Evolutionary conservation across 2,329 filamentous ascomycete genomes (phyloP), one percentile per base, ranked within the genome.

Genomic region (Setomelanomma holmii): DNA sequence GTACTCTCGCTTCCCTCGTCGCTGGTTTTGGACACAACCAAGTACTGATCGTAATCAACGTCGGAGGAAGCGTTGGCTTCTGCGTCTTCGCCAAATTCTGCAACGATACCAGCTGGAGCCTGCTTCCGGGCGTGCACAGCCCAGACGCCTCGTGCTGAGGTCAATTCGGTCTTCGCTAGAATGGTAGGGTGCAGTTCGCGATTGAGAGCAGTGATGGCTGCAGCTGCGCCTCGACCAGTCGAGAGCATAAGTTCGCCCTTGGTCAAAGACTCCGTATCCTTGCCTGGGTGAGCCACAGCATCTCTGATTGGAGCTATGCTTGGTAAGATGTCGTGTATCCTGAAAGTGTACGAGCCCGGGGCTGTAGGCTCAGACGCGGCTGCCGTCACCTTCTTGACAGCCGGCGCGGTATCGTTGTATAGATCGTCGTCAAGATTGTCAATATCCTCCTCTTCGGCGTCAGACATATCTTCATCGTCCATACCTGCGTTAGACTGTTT

Each of bases 221-320:
- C 87, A 14, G 86, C 84, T 21, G 79, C 81, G n/a, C 85, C 87
- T 51, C 83, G 80, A 1, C 90, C 90, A 2, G 86, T 79, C 2
- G 82, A 79, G 34, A 80, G 76, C 47, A 86, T 76, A 19, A 87
- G 69, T 57, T 86, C 82, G 33, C 84, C 74, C n/a, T 59, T 64
- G 27, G 62, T 67, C 7, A 59, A 34, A 7, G 64, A 60, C 10
- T 61, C 58, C 59, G 63, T 55, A 10, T 56, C 57, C 23, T 60
- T 61, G 45, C 57, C 60, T 7, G 57, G 60, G 38, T 91, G 91
- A 38, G 92, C 78, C 3, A 89, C 85, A 46, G 95, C 79, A 52
- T 91, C 87, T 59, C 85, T 86, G 61, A 96, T 88, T 1, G 93
- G 92, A 0, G 89, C 92, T 56, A 96, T 82, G 69, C 88, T 96